Percentiles rank a stretch among this genome's conserved stretches.
These are phyloP conservation scores for Podospora pseudoanserina DNA, from an alignment of 495 filamentous ascomycete genomes.

Conservation along the genomic window DNA sequence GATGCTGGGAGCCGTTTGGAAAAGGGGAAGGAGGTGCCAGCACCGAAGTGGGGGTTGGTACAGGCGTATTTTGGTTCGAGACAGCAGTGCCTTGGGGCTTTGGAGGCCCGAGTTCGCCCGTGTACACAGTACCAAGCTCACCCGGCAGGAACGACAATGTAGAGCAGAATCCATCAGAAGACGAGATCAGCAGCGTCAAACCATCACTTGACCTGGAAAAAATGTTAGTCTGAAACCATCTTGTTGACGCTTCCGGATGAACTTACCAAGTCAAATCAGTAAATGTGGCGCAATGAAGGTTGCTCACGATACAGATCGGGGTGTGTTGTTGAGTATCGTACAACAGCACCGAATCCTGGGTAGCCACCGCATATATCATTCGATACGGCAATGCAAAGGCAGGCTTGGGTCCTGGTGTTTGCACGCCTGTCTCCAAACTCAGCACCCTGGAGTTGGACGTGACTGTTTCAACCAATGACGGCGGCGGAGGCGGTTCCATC, in stretches of 20 bases:
- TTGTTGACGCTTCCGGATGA: background rate
- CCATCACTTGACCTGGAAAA: constrained; percentile 89
- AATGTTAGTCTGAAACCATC: constrained; percentile 26
- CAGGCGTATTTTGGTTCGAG: constrained; percentile 58
- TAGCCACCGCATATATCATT: constrained; percentile 94
- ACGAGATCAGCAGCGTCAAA: constrained; percentile 86
- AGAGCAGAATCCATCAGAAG: constrained; percentile 97
- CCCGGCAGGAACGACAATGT: constrained; percentile 77
- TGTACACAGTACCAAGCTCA: constrained; percentile 85
- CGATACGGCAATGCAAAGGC: constrained; percentile 87
- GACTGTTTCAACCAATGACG: constrained; percentile 43
- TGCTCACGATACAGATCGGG: constrained; percentile 89
- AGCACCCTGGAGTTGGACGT: constrained; percentile 42
- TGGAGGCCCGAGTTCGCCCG: constrained; percentile 56
- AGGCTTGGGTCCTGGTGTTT: constrained; percentile 55
- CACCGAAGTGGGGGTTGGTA: constrained; percentile 59
- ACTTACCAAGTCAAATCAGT: constrained; percentile 92
- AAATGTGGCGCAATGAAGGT: constrained; percentile 94
- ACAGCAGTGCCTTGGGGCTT: constrained; percentile 44
- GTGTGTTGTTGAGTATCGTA: constrained; percentile 98
- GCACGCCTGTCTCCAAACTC: constrained; percentile 52
- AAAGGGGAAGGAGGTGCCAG: constrained; percentile 59
- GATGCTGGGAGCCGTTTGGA: constrained; percentile 41
- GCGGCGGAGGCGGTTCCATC: constrained; percentile 81
- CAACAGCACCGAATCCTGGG: constrained; percentile 90